Evolutionary conservation across 2,329 filamentous ascomycete genomes (phyloP).

Genomic region (Phialophora expanda): DNA sequence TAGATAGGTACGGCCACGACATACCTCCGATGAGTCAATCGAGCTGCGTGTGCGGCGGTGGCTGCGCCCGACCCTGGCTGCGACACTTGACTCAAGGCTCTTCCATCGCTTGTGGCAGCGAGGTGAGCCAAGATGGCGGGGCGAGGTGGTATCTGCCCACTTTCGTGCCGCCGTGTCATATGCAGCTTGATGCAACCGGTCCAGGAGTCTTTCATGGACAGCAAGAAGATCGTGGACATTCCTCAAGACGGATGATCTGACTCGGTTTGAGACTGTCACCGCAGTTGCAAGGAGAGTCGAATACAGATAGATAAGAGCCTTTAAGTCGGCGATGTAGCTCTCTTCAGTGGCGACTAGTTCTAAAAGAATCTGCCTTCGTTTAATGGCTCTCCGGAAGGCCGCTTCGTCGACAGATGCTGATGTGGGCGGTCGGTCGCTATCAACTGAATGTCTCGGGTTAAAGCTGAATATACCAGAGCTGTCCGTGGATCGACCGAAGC

Average conservation of each 20-base stretch:
- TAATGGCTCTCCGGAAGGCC: conserved; percentile 72
- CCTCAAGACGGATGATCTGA: conserved; percentile 74
- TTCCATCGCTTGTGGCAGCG: conserved; percentile 30
- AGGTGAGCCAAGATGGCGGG: conserved; percentile 32
- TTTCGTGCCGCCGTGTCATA: conserved; percentile 35
- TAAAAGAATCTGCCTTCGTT: conserved; percentile 78
- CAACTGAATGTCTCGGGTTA: conserved; percentile 64
- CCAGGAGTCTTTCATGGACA: conserved; percentile 80
- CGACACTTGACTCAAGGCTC: conserved; percentile 53
- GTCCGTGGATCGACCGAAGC: conserved; percentile 65
- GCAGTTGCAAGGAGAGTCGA: conserved; percentile 75
- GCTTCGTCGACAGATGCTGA: conserved; percentile 66
- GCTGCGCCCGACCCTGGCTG: conserved; percentile 15
- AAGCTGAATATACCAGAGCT: conserved; percentile 67
- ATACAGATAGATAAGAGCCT: conserved; percentile 82
- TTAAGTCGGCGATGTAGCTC: conserved; percentile 84
- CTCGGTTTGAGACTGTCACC: conserved; percentile 66
- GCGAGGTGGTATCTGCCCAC: conserved; percentile 38
- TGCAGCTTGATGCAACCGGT: conserved; percentile 67
- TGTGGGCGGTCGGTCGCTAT: conserved; percentile 57
- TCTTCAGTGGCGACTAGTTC: conserved; percentile 87
- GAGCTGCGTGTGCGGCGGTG: conserved; percentile 31
- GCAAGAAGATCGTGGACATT: conserved; percentile 81
- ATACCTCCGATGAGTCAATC: conserved; percentile 32
- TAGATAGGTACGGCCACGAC: conserved; percentile 22